phyloP scores from a whole-genome alignment of 2,329 filamentous ascomycete species.

The Trematosphaeria pertusa region DNA sequence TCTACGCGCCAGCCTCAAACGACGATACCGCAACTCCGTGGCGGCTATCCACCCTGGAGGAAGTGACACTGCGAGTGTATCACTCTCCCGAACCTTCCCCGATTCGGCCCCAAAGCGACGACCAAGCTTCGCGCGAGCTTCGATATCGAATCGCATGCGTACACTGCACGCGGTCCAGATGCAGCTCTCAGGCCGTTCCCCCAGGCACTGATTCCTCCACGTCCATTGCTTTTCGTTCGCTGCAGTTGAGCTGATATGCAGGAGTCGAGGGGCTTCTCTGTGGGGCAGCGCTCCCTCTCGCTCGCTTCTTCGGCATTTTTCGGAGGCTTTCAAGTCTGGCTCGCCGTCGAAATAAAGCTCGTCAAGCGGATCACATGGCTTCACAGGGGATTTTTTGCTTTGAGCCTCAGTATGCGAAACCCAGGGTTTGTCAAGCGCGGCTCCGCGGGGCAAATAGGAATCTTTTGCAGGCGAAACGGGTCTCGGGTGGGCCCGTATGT shows the following conservation, averaged over 20 bases:
- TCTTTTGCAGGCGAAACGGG: conserved; percentile 29
- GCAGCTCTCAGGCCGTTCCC: conserved; percentile 25
- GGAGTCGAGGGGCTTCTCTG: conserved; percentile 6
- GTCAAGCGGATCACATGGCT: not conserved
- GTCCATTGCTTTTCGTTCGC: conserved; percentile 19
- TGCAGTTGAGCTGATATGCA: not conserved
- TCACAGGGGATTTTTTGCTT: too few species aligned
- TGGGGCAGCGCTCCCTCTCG: conserved; percentile 12
- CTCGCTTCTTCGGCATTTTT: conserved; percentile 22
- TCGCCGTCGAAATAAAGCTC: conserved; percentile 2
- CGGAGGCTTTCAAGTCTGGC: conserved; percentile 18
- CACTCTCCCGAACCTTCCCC: conserved; percentile 38
- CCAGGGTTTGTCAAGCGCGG: conserved; percentile 23
- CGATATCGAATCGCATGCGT: conserved; percentile 21
- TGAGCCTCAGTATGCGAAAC: conserved; percentile 29
- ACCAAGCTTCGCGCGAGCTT: conserved; percentile 31
- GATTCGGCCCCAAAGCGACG: conserved; percentile 33
- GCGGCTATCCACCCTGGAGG: conserved; percentile 38
- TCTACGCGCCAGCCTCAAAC: conserved; percentile 47
- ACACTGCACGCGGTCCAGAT: conserved; percentile 22
- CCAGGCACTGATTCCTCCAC: conserved; percentile 23
- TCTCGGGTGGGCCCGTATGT: conserved; percentile 28
- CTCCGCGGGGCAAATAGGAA: conserved; percentile 32
- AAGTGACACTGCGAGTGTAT: conserved; percentile 42
- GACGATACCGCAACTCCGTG: conserved; percentile 34